These are phyloP conservation scores for Phytophthora sojae DNA, from an alignment of 352 stramenopile species.

Conservation along the genomic window DNA sequence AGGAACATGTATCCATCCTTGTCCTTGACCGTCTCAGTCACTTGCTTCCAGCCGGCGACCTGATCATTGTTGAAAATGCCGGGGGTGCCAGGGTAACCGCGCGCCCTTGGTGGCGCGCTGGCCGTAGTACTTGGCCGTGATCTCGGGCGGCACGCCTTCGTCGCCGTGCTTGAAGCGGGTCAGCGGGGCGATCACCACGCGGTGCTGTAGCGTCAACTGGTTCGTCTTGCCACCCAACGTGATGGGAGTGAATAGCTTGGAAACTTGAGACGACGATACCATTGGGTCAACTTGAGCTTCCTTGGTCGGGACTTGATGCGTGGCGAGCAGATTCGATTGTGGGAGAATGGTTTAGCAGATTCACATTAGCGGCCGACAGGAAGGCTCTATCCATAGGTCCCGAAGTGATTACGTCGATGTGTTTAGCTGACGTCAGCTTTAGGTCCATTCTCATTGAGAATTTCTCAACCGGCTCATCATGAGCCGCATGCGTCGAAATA, in stretches of 20 bases:
- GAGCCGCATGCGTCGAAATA: no score
- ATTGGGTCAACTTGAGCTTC: slow-evolving; percentile 13
- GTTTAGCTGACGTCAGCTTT: no score
- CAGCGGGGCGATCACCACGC: slow-evolving; percentile 65
- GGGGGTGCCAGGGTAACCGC: slow-evolving; percentile 43
- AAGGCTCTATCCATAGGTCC: no score
- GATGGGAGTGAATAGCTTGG: slow-evolving; percentile 44
- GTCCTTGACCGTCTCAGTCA: slow-evolving; percentile 71
- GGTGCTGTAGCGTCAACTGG: slow-evolving; percentile 54
- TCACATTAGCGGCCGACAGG: no score
- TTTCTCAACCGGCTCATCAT: no score
- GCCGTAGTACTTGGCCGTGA: slow-evolving; percentile 54
- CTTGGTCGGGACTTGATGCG: not conserved
- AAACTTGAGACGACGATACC: slow-evolving; percentile 23
- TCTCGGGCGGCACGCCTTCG: slow-evolving; percentile 43
- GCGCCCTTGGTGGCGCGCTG: slow-evolving; percentile 47
- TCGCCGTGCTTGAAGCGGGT: slow-evolving; percentile 47
- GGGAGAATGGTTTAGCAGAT: no score
- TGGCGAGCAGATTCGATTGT: slow-evolving; percentile 25
- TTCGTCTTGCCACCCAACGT: slow-evolving; percentile 44
- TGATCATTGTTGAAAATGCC: slow-evolving; percentile 63
- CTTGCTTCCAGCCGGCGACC: slow-evolving; percentile 53
- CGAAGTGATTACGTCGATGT: no score
- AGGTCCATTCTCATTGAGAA: no score
- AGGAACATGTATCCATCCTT: slow-evolving; percentile 45